Evolutionary conservation across 441 rosid species (phyloP).

Genomic region (Capsella rubella): DNA sequence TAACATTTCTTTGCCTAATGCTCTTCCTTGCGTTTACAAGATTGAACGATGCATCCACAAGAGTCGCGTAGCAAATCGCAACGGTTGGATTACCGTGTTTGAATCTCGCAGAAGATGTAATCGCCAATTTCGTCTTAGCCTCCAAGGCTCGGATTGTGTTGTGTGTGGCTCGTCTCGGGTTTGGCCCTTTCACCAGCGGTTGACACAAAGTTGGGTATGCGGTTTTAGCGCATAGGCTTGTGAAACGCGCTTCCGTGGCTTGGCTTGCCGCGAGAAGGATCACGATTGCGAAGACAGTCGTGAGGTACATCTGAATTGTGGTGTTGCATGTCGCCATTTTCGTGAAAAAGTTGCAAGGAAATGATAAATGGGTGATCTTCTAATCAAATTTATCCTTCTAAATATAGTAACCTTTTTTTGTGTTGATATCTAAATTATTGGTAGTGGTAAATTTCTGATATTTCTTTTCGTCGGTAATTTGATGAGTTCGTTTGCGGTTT

Average conservation of each 20-base stretch:
- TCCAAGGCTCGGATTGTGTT: slow-evolving; percentile 31
- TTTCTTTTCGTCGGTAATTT: no score
- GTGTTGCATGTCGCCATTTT: slow-evolving; percentile 37
- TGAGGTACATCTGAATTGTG: slow-evolving; percentile 21
- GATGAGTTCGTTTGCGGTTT: no score
- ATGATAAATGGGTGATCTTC: background rate
- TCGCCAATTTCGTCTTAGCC: slow-evolving; percentile 23
- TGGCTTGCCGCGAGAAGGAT: slow-evolving; percentile 20
- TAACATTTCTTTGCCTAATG: slow-evolving; percentile 10
- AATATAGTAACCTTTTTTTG: slow-evolving; percentile 17
- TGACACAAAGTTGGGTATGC: slow-evolving; percentile 37
- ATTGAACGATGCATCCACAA: slow-evolving; percentile 35
- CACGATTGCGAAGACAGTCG: slow-evolving; percentile 4
- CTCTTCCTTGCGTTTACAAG: slow-evolving; percentile 29
- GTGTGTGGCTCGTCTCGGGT: slow-evolving; percentile 37
- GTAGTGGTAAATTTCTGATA: no score
- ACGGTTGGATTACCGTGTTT: slow-evolving; percentile 18
- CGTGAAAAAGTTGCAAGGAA: background rate
- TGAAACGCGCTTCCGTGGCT: slow-evolving; percentile 24
- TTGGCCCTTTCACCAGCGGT: slow-evolving; percentile 33
- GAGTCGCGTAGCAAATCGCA: slow-evolving; percentile 23
- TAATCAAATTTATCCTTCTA: slow-evolving; percentile 11
- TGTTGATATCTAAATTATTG: slow-evolving; percentile 23
- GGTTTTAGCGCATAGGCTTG: slow-evolving; percentile 28
- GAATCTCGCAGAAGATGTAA: slow-evolving; percentile 1